These are phyloP conservation scores for Trichoderma asperelloides DNA, from an alignment of 495 filamentous ascomycete genomes.

Conservation along the genomic window DNA sequence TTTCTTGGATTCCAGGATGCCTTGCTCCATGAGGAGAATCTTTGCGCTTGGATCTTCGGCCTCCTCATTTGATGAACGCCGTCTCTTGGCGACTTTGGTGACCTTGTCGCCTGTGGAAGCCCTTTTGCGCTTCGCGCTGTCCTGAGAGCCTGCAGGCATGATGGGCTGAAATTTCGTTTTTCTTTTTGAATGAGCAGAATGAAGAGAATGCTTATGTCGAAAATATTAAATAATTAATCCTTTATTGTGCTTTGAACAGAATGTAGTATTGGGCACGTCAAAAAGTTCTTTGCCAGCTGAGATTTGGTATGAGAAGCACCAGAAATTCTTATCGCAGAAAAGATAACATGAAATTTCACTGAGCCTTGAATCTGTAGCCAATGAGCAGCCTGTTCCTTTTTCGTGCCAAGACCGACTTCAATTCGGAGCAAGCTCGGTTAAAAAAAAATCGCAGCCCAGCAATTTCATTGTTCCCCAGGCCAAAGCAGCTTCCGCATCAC, in stretches of 20 bases:
- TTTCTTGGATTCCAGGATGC: constrained; percentile 73
- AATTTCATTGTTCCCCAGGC: not conserved
- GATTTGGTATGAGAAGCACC: not conserved
- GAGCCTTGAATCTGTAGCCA: constrained; percentile 13
- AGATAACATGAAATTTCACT: not conserved
- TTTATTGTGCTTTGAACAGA: not conserved
- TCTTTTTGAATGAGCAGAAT: not conserved
- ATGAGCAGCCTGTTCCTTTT: constrained; percentile 16
- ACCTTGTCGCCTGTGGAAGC: constrained; percentile 1
- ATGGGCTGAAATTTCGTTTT: not conserved
- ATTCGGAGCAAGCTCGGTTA: constrained; percentile 1
- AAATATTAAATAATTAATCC: not conserved
- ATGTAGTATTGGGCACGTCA: not conserved
- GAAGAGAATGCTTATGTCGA: not conserved
- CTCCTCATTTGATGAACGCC: constrained; percentile 30
- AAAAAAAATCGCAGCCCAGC: not conserved
- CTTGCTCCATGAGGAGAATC: constrained; percentile 61
- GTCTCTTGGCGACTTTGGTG: constrained; percentile 34
- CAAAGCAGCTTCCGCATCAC: constrained; percentile 13
- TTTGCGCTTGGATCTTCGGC: constrained; percentile 44
- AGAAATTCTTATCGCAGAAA: not conserved
- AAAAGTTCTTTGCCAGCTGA: not conserved
- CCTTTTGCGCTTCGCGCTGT: constrained; percentile 13
- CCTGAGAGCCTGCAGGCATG: constrained; percentile 22
- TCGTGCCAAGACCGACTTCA: not conserved